These are phyloP conservation scores for Gigaspora rosea DNA, from an alignment of 192 early-diverging fungal species.

Conservation along the genomic window DNA sequence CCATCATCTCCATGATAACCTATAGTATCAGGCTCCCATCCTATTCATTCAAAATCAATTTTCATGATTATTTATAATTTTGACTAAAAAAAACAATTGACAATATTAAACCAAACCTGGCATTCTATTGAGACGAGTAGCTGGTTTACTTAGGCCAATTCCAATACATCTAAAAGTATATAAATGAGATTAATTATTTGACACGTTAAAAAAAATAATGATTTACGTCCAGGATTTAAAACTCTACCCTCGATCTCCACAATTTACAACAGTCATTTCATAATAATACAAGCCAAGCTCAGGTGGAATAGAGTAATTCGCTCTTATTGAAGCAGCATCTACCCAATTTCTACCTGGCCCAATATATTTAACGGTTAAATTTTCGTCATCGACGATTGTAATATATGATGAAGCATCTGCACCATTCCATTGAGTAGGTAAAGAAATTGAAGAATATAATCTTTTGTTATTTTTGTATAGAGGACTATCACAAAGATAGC, in stretches of 20 bases:
- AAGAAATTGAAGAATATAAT: not conserved
- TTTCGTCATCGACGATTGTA: not conserved
- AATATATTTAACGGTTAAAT: not conserved
- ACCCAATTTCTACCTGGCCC: conserved; percentile 65
- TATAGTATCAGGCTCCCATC: conserved; percentile 86
- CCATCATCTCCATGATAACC: conserved; percentile 98
- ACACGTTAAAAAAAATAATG: not conserved
- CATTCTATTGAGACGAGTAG: conserved; percentile 60
- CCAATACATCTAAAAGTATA: conserved; percentile 65
- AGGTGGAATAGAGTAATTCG: conserved; percentile 79
- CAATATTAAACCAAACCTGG: conserved; percentile 63
- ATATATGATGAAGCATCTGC: not conserved
- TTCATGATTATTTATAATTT: not conserved
- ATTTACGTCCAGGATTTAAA: not conserved
- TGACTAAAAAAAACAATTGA: not conserved
- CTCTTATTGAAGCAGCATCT: conserved; percentile 78
- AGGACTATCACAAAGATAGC: not conserved
- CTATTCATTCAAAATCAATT: conserved; percentile 38
- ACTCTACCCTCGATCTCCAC: conserved; percentile 78
- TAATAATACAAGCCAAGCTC: conserved; percentile 90
- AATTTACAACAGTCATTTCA: conserved; percentile 79
- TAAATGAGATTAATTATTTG: not conserved
- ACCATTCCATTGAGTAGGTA: not conserved
- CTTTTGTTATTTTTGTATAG: not conserved
- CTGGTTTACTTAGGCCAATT: conserved; percentile 69